A percentile compares a stretch with the other conserved stretches of the same genome.
Evolutionary conservation across 2,329 filamentous ascomycete species (phyloP).

Genomic region (Calonectria leucothoes): DNA sequence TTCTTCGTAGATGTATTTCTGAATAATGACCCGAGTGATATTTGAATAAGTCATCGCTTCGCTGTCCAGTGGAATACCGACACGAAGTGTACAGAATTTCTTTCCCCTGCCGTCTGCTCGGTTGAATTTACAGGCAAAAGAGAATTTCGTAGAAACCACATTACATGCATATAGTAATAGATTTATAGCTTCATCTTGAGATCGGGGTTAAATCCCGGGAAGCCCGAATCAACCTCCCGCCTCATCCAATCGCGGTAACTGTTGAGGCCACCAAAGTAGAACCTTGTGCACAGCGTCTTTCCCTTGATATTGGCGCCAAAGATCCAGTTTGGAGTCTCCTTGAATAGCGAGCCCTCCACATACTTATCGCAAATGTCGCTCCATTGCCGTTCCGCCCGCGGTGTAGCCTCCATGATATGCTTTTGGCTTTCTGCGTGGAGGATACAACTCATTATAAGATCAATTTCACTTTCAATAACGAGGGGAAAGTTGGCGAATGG

Average conservation of each 20-base stretch:
- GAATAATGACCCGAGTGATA: too few relatives aligned
- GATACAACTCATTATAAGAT: constrained; percentile 18
- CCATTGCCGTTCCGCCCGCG: background rate
- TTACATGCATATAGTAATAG: too few relatives aligned
- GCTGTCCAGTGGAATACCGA: too few relatives aligned
- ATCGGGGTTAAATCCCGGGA: too few relatives aligned
- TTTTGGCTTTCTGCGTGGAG: background rate
- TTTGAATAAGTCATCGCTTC: too few relatives aligned
- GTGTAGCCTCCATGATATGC: background rate
- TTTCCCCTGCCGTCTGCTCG: too few relatives aligned
- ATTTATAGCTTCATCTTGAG: too few relatives aligned
- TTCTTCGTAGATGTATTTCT: too few relatives aligned
- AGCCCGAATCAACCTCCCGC: constrained; percentile 3
- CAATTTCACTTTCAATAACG: constrained; percentile 14
- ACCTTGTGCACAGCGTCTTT: constrained; percentile 12
- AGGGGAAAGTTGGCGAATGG: constrained; percentile 18
- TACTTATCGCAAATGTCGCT: background rate
- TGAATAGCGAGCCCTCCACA: constrained; percentile 16
- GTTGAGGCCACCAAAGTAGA: constrained; percentile 18
- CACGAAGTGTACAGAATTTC: too few relatives aligned
- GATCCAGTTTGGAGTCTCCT: constrained; percentile 17
- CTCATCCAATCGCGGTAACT: background rate
- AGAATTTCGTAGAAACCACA: too few relatives aligned
- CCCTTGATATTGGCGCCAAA: constrained; percentile 13
- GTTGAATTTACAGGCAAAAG: too few relatives aligned